A percentile compares a stretch with the other conserved stretches of the same genome.
Evolutionary conservation across 1,284 basidiomycete species (phyloP).

Genomic region (Cystobasidiaceae sp.): DNA sequence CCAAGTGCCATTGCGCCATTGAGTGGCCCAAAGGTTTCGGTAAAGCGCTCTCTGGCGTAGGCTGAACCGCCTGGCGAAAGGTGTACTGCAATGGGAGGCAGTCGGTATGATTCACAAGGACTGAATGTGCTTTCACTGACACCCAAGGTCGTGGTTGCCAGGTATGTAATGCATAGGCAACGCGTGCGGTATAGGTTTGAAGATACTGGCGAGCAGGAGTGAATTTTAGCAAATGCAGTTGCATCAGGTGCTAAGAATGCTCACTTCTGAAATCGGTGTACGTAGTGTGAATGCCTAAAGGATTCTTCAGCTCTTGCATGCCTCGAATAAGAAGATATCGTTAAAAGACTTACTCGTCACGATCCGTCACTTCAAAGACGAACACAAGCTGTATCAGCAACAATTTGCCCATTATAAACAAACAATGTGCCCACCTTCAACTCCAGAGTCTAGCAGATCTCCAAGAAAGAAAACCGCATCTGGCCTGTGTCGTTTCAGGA

Average conservation of each 20-base stretch:
- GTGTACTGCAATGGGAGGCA: conserved; percentile 41
- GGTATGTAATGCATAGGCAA: conserved; percentile 63
- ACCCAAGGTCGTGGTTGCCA: conserved; percentile 78
- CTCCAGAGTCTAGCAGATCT: conserved; percentile 68
- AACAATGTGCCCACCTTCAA: conserved; percentile 50
- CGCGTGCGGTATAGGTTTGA: conserved; percentile 51
- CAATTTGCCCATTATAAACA: background rate
- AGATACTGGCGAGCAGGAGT: conserved; percentile 41
- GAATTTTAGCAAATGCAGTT: conserved; percentile 57
- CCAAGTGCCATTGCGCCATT: conserved; percentile 68
- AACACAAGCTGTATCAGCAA: background rate
- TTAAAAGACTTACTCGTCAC: conserved; percentile 68
- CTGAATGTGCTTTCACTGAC: conserved; percentile 46
- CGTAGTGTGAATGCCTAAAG: conserved; percentile 38
- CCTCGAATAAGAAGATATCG: background rate
- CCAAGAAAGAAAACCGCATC: conserved; percentile 73
- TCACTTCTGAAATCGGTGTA: conserved; percentile 36
- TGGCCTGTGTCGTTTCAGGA: conserved; percentile 56
- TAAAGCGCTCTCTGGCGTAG: conserved; percentile 60
- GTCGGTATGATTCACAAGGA: conserved; percentile 30
- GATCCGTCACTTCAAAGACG: conserved; percentile 42
- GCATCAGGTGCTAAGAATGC: conserved; percentile 54
- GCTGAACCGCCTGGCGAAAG: conserved; percentile 51
- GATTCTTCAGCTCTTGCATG: conserved; percentile 2
- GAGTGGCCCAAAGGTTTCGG: conserved; percentile 58